Conservation (phyloP, 2,329 filamentous ascomycete genomes). For the Ophiostoma quercus region DNA sequence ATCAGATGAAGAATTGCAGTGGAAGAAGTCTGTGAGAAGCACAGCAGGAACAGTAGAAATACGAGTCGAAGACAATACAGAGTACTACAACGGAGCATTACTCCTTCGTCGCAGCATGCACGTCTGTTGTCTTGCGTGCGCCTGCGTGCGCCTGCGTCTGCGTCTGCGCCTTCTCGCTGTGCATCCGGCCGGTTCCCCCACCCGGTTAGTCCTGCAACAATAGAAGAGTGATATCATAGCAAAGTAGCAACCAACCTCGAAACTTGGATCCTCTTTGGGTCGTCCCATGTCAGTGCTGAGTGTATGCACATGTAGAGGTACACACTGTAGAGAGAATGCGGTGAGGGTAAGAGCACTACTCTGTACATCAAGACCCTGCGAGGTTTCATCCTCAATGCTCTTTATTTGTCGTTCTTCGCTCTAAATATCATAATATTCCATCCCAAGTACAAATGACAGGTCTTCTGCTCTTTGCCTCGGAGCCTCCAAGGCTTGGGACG, state of each 20-base stretch:
- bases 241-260: not conserved
- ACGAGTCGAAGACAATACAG: not conserved
- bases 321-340: no score
- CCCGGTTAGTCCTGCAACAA: not conserved
- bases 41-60: no score
- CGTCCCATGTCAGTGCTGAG: not conserved
- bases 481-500: constrained; percentile 10
- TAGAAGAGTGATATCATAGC: not conserved
- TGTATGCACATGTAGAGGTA: no score
- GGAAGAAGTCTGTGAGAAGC: no score
- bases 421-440: not conserved
- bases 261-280: not conserved
- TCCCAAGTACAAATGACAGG: not conserved
- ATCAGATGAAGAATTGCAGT: not conserved
- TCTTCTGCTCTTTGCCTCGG: constrained; percentile 4
- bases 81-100: not conserved
- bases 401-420: no score
- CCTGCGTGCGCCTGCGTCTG: not conserved
- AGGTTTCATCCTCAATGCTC: no score
- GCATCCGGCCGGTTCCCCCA: constrained; percentile 6
- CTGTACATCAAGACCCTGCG: no score
- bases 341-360: no score
- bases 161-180: not conserved
- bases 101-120: not conserved
- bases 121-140: not conserved